phyloP scores from a whole-genome alignment of 2,329 filamentous ascomycete species.

The Cladosporium sp. region DNA sequence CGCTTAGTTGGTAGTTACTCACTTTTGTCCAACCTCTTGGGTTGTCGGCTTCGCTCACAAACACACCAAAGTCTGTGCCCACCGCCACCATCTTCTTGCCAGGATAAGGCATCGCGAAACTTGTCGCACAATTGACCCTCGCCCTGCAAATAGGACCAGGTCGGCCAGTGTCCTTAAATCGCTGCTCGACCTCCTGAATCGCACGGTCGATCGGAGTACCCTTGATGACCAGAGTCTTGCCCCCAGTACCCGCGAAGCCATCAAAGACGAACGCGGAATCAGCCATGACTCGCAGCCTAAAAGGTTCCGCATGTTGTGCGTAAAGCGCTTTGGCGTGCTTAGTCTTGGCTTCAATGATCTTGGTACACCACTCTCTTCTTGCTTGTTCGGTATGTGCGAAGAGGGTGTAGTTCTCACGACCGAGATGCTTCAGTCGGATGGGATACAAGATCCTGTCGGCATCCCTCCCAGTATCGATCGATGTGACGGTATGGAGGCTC shows the following conservation, averaged over 20 bases:
- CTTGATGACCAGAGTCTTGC: slow-evolving; percentile 73
- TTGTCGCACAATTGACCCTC: slow-evolving; percentile 87
- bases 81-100: slow-evolving; percentile 88
- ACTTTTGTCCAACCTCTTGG: slow-evolving; percentile 89
- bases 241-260: slow-evolving; percentile 49
- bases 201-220: slow-evolving; percentile 91
- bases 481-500: slow-evolving; percentile 50
- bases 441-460: slow-evolving; percentile 83
- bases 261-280: slow-evolving; percentile 90
- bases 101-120: slow-evolving; percentile 72
- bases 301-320: slow-evolving; percentile 93
- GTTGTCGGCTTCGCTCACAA: slow-evolving; percentile 82
- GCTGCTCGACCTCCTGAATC: slow-evolving; percentile 81
- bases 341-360: slow-evolving; percentile 93
- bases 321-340: slow-evolving; percentile 85
- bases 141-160: slow-evolving; percentile 80
- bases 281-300: slow-evolving; percentile 86
- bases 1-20: slow-evolving; percentile 41
- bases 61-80: slow-evolving; percentile 93
- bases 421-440: slow-evolving; percentile 93
- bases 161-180: slow-evolving; percentile 65
- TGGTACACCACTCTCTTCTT: slow-evolving; percentile 85
- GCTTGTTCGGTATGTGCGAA: slow-evolving; percentile 77
- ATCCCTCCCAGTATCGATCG: slow-evolving; percentile 63
- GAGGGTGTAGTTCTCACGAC: slow-evolving; percentile 87